phyloP scores from a whole-genome alignment of 78 protist species.

The Dictyostelium capitatum region DNA sequence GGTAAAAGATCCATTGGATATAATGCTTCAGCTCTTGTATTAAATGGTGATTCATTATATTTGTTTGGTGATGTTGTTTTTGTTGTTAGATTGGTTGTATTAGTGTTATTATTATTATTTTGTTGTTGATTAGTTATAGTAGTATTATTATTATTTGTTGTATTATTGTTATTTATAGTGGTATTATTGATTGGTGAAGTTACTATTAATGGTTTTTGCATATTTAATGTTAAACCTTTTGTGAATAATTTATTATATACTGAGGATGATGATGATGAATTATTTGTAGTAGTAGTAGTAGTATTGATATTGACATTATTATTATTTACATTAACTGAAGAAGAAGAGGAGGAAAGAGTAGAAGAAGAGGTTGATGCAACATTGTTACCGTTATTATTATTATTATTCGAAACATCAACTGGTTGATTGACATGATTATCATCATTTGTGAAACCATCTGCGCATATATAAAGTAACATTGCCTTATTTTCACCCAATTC shows the following conservation, averaged over 20 bases:
- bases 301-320: background rate
- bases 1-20: constrained; percentile 73
- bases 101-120: background rate
- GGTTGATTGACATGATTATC: constrained; percentile 18
- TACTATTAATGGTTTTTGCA: background rate
- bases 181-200: background rate
- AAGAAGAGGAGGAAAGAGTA: background rate
- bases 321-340: background rate
- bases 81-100: background rate
- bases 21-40: constrained; percentile 32
- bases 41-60: constrained; percentile 13
- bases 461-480: constrained; percentile 60
- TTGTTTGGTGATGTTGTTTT: constrained; percentile 1
- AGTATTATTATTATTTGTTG: background rate
- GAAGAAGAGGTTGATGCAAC: background rate
- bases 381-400: background rate
- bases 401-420: background rate
- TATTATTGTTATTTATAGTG: background rate
- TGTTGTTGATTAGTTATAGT: background rate
- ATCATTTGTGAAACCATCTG: constrained; percentile 48
- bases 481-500: constrained; percentile 69
- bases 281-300: background rate
- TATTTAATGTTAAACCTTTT: constrained; percentile 39
- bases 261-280: background rate
- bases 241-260: constrained; percentile 21